Percentiles rank a stretch among this genome's conserved stretches.
Evolutionary conservation across 1,284 basidiomycete species (phyloP).

Genomic region (Meripilus lineatus): DNA sequence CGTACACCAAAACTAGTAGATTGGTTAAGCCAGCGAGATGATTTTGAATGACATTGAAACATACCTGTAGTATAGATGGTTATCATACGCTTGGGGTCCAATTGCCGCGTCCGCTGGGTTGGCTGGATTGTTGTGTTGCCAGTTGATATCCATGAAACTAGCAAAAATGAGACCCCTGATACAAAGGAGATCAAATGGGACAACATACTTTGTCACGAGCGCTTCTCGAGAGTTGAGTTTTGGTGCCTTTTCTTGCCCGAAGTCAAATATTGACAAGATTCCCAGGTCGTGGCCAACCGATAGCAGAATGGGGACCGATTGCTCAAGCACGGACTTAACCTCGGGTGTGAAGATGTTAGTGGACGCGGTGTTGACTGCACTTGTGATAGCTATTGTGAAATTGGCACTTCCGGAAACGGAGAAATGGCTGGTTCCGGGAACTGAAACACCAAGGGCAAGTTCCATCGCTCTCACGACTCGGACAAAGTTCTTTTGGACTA

Average conservation of each 20-base stretch:
- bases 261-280: conserved; percentile 24
- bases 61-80: conserved; percentile 73
- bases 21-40: conserved; percentile 9
- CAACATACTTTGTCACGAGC: conserved; percentile 46
- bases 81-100: conserved; percentile 73
- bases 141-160: conserved; percentile 75
- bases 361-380: conserved; percentile 18
- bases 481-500: conserved; percentile 72
- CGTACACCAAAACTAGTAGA: conserved; percentile 51
- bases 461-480: conserved; percentile 62
- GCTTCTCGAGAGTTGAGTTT: conserved; percentile 22
- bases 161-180: background rate
- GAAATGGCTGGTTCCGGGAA: conserved; percentile 19
- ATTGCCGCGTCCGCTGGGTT: conserved; percentile 65
- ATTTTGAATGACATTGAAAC: conserved; percentile 16
- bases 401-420: conserved; percentile 28
- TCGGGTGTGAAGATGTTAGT: conserved; percentile 36
- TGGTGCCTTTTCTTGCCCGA: conserved; percentile 16
- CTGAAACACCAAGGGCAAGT: conserved; percentile 48
- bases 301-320: conserved; percentile 46
- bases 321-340: conserved; percentile 39
- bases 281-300: conserved; percentile 35
- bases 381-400: conserved; percentile 38
- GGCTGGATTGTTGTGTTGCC: conserved; percentile 63
- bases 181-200: background rate